A percentile compares a stretch with the other conserved stretches of the same genome.
Evolutionary conservation across 2,329 filamentous ascomycete species (phyloP).

Genomic region (Cladorrhinum sp.): DNA sequence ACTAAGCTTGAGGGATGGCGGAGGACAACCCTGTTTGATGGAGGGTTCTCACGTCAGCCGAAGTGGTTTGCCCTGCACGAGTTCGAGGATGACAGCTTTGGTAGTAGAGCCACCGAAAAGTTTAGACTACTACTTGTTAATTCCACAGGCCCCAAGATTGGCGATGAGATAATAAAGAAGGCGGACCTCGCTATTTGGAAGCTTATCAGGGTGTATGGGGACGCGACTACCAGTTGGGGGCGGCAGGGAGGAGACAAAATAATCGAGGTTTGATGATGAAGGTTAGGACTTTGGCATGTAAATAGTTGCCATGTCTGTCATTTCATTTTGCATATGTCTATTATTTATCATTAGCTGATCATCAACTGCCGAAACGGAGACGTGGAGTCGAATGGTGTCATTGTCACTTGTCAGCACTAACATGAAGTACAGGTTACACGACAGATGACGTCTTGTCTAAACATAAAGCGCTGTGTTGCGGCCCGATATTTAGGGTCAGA

Average conservation of each 20-base stretch:
- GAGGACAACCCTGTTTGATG: slow-evolving; percentile 21
- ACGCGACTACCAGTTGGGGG: slow-evolving; percentile 13
- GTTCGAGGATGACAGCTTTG: slow-evolving; percentile 15
- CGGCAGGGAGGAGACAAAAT: slow-evolving; percentile 4
- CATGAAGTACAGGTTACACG: too few species aligned
- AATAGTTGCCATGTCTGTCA: too few species aligned
- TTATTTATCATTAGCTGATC: too few species aligned
- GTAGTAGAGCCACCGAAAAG: background rate
- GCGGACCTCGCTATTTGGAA: slow-evolving; percentile 11
- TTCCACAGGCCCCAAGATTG: slow-evolving; percentile 3
- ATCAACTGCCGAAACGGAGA: too few species aligned
- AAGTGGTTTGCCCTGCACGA: slow-evolving; percentile 21
- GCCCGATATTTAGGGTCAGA: too few species aligned
- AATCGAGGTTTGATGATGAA: background rate
- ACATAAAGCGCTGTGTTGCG: too few species aligned
- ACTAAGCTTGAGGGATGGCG: slow-evolving; percentile 18
- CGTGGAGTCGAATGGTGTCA: too few species aligned
- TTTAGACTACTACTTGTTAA: slow-evolving; percentile 7
- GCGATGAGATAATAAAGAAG: background rate
- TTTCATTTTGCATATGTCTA: too few species aligned
- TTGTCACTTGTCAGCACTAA: too few species aligned
- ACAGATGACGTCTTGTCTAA: too few species aligned
- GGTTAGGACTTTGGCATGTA: too few species aligned
- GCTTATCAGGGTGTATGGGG: slow-evolving; percentile 11
- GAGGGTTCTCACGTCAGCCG: slow-evolving; percentile 2